Evolutionary conservation across 1,139 yeast genomes (phyloP), one percentile per base, ranked within the genome.

Genomic region (Geotrichum siamense): DNA sequence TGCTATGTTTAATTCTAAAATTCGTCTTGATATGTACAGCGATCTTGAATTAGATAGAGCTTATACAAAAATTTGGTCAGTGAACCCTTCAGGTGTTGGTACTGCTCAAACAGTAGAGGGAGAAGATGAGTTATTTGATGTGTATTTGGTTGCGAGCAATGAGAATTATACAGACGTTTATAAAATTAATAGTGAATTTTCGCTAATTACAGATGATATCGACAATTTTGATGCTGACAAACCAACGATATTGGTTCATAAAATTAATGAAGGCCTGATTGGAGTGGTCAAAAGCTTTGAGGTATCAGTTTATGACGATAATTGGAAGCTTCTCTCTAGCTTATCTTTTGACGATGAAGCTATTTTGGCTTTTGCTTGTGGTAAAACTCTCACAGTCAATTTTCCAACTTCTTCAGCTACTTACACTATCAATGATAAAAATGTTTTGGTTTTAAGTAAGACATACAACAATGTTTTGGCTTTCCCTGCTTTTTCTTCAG

Each of bases 251-350:
- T 76, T 78, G 28, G 79, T 84, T 56, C 83, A 77, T 33, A 78
- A 76, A 45, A 63, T 82, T 49, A 70, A 75, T 46, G 71, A 72
- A 26, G 79, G 79, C 1, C 71, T 76, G 50, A 76, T 85, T 39
- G 72, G 85, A 13, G 96, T 87, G 59, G 78, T 86, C 1, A 80
- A 93, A 0, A 76, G 83, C 0, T 73, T 75, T 38, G 79, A 77
- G 48, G 72, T 86, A 31, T 70, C 74, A 31, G 61, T 85, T 2
- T 86, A 78, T 58, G 84, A 82, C 55, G 68, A 77, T 42, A 74
- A 74, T 37, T 82, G 34, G 36, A n/a, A 3, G 5, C 26, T 6
- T 10, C 10, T 23, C 6, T 6, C 26, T 10, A 23, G 10, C 9
- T 10, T 23, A 10, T 6, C 10, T 8, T 23, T 23, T 23, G 26